Evolutionary conservation across 345 rosid species (phyloP), one percentile per base, ranked within the genome.

Genomic region (Excoecaria agallocha): DNA sequence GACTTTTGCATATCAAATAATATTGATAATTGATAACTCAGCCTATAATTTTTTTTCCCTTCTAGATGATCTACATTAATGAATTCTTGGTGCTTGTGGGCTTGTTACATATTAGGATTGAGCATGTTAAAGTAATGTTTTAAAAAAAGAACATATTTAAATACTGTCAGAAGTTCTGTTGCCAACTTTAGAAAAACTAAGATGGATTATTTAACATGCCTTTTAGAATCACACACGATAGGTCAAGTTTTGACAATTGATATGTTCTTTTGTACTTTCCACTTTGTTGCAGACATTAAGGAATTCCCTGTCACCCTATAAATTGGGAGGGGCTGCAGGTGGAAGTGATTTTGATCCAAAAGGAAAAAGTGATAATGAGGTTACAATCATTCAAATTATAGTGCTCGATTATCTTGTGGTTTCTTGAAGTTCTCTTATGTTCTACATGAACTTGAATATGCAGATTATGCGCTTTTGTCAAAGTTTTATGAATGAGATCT

Each of bases 301-400:
- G 82, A 95, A 95, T 83, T 96, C 98, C 70, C 69, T 95, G 76
- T 95, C 94, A 61, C 98, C 99, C 19, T 93, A 89, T 86, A 95
- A 91, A 84, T 86, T 95, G 76, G 99, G 99, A 85, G 99, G 99
- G 60, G 96, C 99, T 64, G 93, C 98, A 41, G 99, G 99, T 74
- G 98, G 99, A 78, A 91, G 99, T 71, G 99, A 95, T 84, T 95
- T 95, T 88, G 97, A 95, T 83, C 99, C 98, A 50, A 95, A 91
- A 85, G 99, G 98, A 76, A 91, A 85, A 89, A 95, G 96, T 86
- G 98, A 95, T 79, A 90, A 85, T 78, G 99, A 95, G 93, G 99
- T 95, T 51, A 80, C 77, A 69, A 65, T 74, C 10, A 54, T 81
- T 77, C 72, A 70, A 49, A 25, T 66, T 48, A 30, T 73, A 50